Evolutionary conservation across 345 rosid genomes (phyloP).

Genomic region (Streptanthus diversifolius): DNA sequence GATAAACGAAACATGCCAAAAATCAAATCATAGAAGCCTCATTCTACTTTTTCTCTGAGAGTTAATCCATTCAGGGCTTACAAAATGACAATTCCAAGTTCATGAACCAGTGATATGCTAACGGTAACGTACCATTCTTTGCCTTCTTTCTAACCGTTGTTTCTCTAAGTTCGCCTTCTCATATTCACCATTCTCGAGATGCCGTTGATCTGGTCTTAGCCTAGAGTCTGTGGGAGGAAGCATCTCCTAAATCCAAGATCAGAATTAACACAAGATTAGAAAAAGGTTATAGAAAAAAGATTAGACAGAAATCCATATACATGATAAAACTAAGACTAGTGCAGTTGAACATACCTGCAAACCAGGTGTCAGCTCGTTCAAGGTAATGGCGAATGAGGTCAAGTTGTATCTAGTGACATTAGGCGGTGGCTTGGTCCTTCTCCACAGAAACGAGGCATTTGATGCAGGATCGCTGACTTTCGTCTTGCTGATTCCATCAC

Average conservation of each 20-base stretch:
- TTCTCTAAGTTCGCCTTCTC: slow-evolving; percentile 93
- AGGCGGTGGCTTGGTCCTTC: slow-evolving; percentile 64
- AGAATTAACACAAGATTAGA: slow-evolving; percentile 13
- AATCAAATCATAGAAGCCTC: not conserved
- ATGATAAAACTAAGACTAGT: not conserved
- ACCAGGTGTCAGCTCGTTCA: slow-evolving; percentile 92
- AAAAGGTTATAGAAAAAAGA: not conserved
- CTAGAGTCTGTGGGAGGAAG: slow-evolving; percentile 99
- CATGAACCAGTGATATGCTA: not conserved
- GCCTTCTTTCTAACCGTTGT: slow-evolving; percentile 91
- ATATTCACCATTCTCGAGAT: slow-evolving; percentile 97
- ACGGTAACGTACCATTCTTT: slow-evolving; percentile 68
- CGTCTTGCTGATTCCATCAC: slow-evolving; percentile 53
- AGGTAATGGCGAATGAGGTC: slow-evolving; percentile 85
- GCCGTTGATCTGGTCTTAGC: slow-evolving; percentile 94
- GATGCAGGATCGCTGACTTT: slow-evolving; percentile 55
- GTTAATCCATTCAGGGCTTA: not conserved
- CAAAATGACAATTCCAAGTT: not conserved
- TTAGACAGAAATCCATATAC: not conserved
- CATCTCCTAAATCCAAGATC: slow-evolving; percentile 61
- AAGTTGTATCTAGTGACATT: slow-evolving; percentile 89
- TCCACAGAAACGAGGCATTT: slow-evolving; percentile 71
- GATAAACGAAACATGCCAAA: not conserved
- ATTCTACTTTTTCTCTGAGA: not conserved
- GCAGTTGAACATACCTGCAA: slow-evolving; percentile 58